phyloP scores from a whole-genome alignment of 306 rosid species.

The Amphicarpaea edgeworthii region DNA sequence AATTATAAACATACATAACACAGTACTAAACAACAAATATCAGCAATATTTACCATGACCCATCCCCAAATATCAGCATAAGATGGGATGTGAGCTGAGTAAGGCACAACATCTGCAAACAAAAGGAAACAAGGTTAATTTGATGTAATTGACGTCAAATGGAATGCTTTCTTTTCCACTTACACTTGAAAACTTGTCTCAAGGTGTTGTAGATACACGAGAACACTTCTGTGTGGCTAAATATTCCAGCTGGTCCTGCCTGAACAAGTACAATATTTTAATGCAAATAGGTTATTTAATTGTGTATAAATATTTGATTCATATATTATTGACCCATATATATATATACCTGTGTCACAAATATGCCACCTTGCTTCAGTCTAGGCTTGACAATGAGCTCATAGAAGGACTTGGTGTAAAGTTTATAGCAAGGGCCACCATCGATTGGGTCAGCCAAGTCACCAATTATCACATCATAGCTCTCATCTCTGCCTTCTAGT shows the following conservation, averaged over 20 bases:
- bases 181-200: slow-evolving; percentile 91
- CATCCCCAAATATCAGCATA: slow-evolving; percentile 99
- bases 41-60: slow-evolving; percentile 74
- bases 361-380: slow-evolving; percentile 84
- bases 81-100: slow-evolving; percentile 94
- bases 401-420: slow-evolving; percentile 93
- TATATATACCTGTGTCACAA: slow-evolving; percentile 83
- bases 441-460: slow-evolving; percentile 97
- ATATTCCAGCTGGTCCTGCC: slow-evolving; percentile 99
- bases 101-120: slow-evolving; percentile 92
- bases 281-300: slow-evolving; percentile 10
- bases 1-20: slow-evolving; percentile 18
- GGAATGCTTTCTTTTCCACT: slow-evolving; percentile 37
- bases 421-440: slow-evolving; percentile 98
- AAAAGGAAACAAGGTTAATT: slow-evolving; percentile 29
- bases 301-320: not conserved
- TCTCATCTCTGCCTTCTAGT: slow-evolving; percentile 67
- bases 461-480: slow-evolving; percentile 85
- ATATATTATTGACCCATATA: not conserved
- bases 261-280: slow-evolving; percentile 42
- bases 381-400: slow-evolving; percentile 80
- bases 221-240: slow-evolving; percentile 93
- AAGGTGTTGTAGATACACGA: slow-evolving; percentile 93
- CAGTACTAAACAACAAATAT: not conserved
- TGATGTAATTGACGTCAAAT: not conserved